Conservation (phyloP, 306 rosid species). For the Benincasa hispida region DNA sequence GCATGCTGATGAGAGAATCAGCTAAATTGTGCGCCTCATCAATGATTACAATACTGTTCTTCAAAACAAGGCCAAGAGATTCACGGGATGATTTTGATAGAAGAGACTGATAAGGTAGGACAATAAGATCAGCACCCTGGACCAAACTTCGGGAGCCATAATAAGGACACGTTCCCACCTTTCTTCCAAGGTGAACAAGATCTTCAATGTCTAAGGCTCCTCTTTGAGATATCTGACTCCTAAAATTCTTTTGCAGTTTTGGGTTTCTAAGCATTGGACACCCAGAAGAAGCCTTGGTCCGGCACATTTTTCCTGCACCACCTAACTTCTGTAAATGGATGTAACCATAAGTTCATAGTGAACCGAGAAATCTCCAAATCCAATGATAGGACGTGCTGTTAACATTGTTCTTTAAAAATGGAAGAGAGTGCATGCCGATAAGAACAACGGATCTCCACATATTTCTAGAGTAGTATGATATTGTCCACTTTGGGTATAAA, state of each 20-base stretch:
- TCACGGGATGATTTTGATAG: constrained; percentile 90
- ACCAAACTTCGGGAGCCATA: constrained; percentile 89
- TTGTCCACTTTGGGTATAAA: no score
- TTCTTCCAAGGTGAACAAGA: constrained; percentile 77
- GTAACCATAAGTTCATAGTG: constrained; percentile 12
- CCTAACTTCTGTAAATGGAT: constrained; percentile 43
- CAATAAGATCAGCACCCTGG: constrained; percentile 71
- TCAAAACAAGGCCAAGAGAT: constrained; percentile 79
- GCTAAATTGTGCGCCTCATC: constrained; percentile 97
- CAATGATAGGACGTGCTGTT: neutral
- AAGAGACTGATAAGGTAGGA: constrained; percentile 93
- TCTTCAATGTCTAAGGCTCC: constrained; percentile 92
- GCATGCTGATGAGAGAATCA: constrained; percentile 84
- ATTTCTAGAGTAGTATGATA: no score
- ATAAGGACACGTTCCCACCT: constrained; percentile 74
- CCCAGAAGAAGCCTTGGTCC: constrained; percentile 71
- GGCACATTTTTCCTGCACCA: constrained; percentile 37
- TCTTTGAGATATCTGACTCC: constrained; percentile 48
- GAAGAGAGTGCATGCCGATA: no score
- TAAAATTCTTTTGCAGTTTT: constrained; percentile 50
- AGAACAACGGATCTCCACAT: no score
- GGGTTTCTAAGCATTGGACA: constrained; percentile 85
- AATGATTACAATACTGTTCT: constrained; percentile 60
- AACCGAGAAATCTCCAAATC: neutral
- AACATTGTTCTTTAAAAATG: neutral